These are phyloP conservation scores for Chondrostereum purpureum DNA, from an alignment of 1,284 basidiomycete species.

Conservation along the genomic window DNA sequence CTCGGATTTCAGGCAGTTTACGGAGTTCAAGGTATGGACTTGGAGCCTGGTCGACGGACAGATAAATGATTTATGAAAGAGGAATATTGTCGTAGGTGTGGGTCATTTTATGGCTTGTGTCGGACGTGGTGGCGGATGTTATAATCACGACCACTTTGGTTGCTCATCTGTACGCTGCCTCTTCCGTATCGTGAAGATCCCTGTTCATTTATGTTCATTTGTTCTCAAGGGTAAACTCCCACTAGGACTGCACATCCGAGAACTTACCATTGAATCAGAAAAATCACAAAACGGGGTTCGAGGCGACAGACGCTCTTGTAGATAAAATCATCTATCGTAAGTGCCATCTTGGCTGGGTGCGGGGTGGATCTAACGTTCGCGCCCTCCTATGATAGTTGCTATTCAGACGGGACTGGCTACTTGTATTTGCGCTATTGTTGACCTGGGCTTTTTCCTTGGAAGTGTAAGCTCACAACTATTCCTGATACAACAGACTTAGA, in stretches of 20 bases:
- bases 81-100: conserved; percentile 13
- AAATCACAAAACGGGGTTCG: conserved; percentile 31
- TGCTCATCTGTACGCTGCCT: conserved; percentile 26
- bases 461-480: conserved; percentile 19
- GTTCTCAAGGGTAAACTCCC: no score
- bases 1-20: conserved; percentile 26
- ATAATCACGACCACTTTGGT: conserved; percentile 28
- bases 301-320: conserved; percentile 21
- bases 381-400: conserved; percentile 22
- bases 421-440: conserved; percentile 24
- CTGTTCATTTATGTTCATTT: not conserved
- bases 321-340: conserved; percentile 37
- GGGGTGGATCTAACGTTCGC: not conserved
- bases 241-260: no score
- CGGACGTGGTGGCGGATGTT: conserved; percentile 27
- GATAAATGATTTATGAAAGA: conserved; percentile 1
- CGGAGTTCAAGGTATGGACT: conserved; percentile 21
- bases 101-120: conserved; percentile 24
- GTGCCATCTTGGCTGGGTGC: conserved; percentile 10
- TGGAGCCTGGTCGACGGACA: no score
- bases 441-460: conserved; percentile 27
- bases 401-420: conserved; percentile 33
- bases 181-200: not conserved
- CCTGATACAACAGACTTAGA: not conserved
- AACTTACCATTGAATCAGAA: no score